Conservation (phyloP, 2,329 filamentous ascomycete species). For the Neurospora crassa region DNA sequence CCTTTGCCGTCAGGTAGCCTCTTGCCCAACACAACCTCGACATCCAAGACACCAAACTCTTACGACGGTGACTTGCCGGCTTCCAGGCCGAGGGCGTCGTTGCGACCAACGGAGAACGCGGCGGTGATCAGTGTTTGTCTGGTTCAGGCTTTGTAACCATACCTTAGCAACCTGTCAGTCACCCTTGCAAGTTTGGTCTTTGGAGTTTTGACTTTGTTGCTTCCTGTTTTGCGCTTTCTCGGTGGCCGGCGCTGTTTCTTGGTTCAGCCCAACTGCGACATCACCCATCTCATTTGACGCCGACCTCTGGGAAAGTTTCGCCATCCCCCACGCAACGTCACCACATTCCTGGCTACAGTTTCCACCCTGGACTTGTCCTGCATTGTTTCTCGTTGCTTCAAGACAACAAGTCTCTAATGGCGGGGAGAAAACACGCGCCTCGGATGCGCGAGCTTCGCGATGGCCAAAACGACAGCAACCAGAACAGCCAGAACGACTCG, state of each 20-base stretch:
- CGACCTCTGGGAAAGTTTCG: neutral
- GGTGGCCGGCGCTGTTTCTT: neutral
- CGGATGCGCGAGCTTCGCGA: conserved; percentile 12
- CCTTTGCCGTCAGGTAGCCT: neutral
- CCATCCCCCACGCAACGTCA: neutral
- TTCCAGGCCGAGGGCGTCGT: neutral
- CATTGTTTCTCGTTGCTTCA: neutral
- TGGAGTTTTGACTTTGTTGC: neutral
- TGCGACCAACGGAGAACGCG: neutral
- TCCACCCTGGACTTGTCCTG: neutral
- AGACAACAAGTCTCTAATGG: conserved; percentile 7
- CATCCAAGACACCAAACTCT: neutral
- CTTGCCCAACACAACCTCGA: neutral
- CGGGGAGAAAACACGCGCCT: conserved; percentile 13
- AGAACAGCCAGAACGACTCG: neutral
- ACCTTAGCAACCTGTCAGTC: neutral
- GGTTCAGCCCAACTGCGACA: neutral
- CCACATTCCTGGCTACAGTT: neutral
- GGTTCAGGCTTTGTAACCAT: neutral
- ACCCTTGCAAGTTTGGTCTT: neutral
- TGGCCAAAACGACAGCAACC: conserved; percentile 1
- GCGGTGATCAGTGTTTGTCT: neutral
- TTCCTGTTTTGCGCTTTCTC: neutral
- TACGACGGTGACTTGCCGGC: neutral
- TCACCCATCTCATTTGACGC: neutral